Base-by-base conservation (phyloP, 2,329 filamentous ascomycete genomes). In the Fusarium oxysporum region DNA sequence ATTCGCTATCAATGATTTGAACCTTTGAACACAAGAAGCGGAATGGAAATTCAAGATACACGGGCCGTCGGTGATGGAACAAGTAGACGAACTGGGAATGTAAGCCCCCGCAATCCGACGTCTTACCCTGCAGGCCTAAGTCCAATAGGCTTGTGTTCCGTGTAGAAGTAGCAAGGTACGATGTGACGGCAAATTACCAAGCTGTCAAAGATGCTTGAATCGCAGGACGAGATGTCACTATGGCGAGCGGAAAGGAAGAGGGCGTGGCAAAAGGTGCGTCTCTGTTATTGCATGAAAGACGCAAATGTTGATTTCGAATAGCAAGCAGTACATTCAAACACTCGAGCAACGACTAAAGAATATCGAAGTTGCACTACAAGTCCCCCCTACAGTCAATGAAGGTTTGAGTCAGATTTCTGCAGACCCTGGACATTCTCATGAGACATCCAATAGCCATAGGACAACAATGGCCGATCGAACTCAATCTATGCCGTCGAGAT, bases 201-300 rank as follows among this genome's bases (percentile, higher is more conserved):
- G 8, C 40, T 57, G 54, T 13, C 38, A 25, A 13, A 44, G 30
- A 32, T 57, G 54, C 9, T 3, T 23, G 1, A 43, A 33, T 21
- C n/a, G 28, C 6, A 57, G 3, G 0, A 57, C 13, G n/a, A 35
- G 0, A 6, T 57, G 54, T 5, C 17, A 32, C 8, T 57, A 57
- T 11, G 21, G 11, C 1, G n/a, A 57, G n/a, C 17, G 54, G 2
- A 57, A 21, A 6, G 28, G 28, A 4, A 44, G 54, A 28, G 54
- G 54, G 0, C 30, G 19, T 9, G 54, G 54, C 30, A 45, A 35
- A 28, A 57, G 30, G 54, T 57, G 9, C 4, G 30, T 43, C 3
- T 3, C 6, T 4, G 6, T 6, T 2, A 1, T 6, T 0, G 4
- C 14, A 4, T 35, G 6, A 25, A 21, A 4, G 3, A 14, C 12